Evolutionary conservation across 371 early-diverging fungal genomes (phyloP), one percentile per base, ranked within the genome.

Genomic region (Agmasoma carcini): DNA sequence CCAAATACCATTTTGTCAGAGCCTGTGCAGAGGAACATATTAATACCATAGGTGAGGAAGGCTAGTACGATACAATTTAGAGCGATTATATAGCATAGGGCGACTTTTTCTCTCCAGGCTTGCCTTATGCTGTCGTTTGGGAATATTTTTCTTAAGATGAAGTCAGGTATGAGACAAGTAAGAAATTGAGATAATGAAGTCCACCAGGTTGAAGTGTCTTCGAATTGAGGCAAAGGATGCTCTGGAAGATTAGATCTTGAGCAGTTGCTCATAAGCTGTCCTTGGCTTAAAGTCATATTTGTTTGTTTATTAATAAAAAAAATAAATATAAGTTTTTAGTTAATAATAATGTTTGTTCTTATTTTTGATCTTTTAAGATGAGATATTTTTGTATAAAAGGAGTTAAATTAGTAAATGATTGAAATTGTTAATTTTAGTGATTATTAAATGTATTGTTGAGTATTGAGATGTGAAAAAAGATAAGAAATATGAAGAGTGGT

Each of bases 81-180:
- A 30, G 57, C 56, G n/a, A 77, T 75, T n/a, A 73, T 43, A 19
- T 63, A 55, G 51, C 70, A 69, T 19, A 75, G 59, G 1, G 74
- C 66, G 9, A 74, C 50, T 45, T 77, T 77, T 50, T 77, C 77
- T 53, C 77, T 59, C 77, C 77, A 77, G 20, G 77, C 77, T 20
- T 61, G 59, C n/a, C 43, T 48, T 19, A 61, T 48, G 27, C 59
- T 65, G 20, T 54, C 51, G 2, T 61, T 67, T 36, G 55, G 53
- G 69, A 73, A 68, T 49, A 62, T 72, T 22, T 50, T 56, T 3
- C 54, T 49, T 17, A 62, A 15, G 27, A 63, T 25, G 15, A 31
- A 60, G 38, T 63, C 43, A 1, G 68, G 68, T 29, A 68, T 63
- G 1, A 68, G 52, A 33, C 36, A 63, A 1, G 68, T 68, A 37